phyloP scores from a whole-genome alignment of 2,329 filamentous ascomycete species.

The Fusarium chaquense region DNA sequence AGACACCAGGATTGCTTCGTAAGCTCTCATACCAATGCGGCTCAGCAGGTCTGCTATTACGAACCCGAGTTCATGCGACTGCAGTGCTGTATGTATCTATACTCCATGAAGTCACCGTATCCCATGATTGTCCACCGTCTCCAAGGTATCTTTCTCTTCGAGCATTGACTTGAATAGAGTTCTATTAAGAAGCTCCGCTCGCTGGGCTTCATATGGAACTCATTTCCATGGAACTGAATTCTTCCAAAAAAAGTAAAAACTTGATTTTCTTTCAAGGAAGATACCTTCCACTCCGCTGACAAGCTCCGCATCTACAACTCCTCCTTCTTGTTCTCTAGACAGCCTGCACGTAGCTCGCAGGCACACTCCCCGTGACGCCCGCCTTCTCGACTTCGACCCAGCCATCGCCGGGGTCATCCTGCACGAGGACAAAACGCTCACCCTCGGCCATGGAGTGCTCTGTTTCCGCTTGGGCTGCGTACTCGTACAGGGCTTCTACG shows the following conservation, averaged over 20 bases:
- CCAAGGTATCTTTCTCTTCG: slow-evolving; percentile 17
- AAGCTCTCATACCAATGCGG: slow-evolving; percentile 22
- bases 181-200: slow-evolving; percentile 16
- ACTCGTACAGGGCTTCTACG: slow-evolving; percentile 93
- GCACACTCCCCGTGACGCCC: slow-evolving; percentile 87
- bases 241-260: background rate
- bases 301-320: slow-evolving; percentile 27
- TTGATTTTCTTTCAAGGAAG: background rate
- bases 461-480: slow-evolving; percentile 83
- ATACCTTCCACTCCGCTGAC: slow-evolving; percentile 1
- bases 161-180: slow-evolving; percentile 1
- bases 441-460: slow-evolving; percentile 94
- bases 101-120: slow-evolving; percentile 21
- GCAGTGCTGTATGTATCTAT: slow-evolving; percentile 23
- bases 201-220: slow-evolving; percentile 2
- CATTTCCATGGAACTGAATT: background rate
- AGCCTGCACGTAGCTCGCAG: slow-evolving; percentile 90
- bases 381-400: slow-evolving; percentile 98
- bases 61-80: slow-evolving; percentile 5
- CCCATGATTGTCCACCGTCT: slow-evolving; percentile 7
- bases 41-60: slow-evolving; percentile 5
- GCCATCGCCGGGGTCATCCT: slow-evolving; percentile 88
- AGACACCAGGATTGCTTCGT: slow-evolving; percentile 22
- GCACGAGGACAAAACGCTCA: slow-evolving; percentile 90
- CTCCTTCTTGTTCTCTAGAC: slow-evolving; percentile 59